Percentiles rank a stretch among this genome's conserved stretches.
phyloP scores from a whole-genome alignment of 768 basidiomycete genomes.

The Mycena chlorophos region DNA sequence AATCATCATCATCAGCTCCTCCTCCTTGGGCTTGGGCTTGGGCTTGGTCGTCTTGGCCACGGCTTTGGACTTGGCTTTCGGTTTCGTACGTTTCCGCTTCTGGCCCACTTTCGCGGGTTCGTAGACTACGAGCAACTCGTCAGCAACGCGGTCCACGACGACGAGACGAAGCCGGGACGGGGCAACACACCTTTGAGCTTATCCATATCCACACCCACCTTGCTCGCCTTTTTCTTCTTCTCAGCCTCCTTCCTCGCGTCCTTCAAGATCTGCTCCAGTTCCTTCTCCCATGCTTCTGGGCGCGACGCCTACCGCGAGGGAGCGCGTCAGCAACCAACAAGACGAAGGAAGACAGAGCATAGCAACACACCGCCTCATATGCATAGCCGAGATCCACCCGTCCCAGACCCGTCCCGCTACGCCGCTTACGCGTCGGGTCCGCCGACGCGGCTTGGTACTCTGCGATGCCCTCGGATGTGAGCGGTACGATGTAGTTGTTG shows the following conservation, averaged over 20 bases:
- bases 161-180: slow-evolving; percentile 37
- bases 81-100: slow-evolving; percentile 57
- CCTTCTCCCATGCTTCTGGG: slow-evolving; percentile 56
- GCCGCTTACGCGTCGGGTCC: slow-evolving; percentile 59
- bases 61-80: slow-evolving; percentile 36
- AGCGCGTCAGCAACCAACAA: slow-evolving; percentile 36
- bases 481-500: slow-evolving; percentile 78
- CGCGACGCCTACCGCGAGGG: slow-evolving; percentile 47
- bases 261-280: too few relatives aligned
- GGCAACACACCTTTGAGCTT: slow-evolving; percentile 16
- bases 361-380: slow-evolving; percentile 44
- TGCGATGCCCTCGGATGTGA: slow-evolving; percentile 80
- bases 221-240: slow-evolving; percentile 15
- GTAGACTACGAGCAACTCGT: slow-evolving; percentile 51
- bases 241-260: slow-evolving; percentile 23
- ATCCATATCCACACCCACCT: slow-evolving; percentile 7
- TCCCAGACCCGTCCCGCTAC: slow-evolving; percentile 27
- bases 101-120: slow-evolving; percentile 46
- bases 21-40: too few relatives aligned
- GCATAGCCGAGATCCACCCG: slow-evolving; percentile 65
- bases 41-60: slow-evolving; percentile 47
- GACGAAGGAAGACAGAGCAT: neutral
- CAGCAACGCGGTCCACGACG: too few relatives aligned
- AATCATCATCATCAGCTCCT: too few relatives aligned
- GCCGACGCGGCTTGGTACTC: slow-evolving; percentile 79